Conservation (phyloP, 148 eudicot genomes). For the Chenopodium formosanum region DNA sequence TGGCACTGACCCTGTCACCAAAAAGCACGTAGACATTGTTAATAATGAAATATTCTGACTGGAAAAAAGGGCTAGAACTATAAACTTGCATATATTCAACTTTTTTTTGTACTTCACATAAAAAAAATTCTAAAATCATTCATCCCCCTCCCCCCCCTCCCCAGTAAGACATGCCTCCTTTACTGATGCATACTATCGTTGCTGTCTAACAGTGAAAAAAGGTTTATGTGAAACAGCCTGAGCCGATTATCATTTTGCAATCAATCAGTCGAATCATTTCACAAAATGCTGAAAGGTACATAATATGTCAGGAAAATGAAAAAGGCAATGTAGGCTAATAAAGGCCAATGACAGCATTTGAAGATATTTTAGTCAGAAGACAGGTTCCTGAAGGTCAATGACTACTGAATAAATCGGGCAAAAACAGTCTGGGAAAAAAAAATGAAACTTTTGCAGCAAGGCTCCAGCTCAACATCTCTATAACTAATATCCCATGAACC, state of each 20-base stretch:
- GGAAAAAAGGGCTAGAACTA: not conserved
- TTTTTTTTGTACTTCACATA: not conserved
- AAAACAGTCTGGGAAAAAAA: not conserved
- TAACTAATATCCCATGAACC: not conserved
- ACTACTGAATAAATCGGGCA: not conserved
- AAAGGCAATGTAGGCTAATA: too few relatives aligned
- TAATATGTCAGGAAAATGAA: not conserved
- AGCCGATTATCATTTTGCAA: not conserved
- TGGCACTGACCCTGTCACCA: constrained; percentile 10
- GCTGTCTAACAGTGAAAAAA: not conserved
- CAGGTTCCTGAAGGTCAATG: not conserved
- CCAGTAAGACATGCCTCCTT: not conserved
- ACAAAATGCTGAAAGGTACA: not conserved
- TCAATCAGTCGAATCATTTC: not conserved
- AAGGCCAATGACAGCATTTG: not conserved
- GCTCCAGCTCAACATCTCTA: not conserved
- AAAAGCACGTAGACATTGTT: not conserved
- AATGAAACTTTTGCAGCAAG: not conserved
- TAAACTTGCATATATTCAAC: not conserved
- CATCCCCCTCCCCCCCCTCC: too few relatives aligned
- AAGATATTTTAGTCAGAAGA: not conserved
- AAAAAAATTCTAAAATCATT: too few relatives aligned
- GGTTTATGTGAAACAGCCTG: not conserved
- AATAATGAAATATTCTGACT: not conserved
- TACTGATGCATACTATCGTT: not conserved